Conservation (phyloP, 2,329 filamentous ascomycete genomes). For the Arachnopeziza araneosa region DNA sequence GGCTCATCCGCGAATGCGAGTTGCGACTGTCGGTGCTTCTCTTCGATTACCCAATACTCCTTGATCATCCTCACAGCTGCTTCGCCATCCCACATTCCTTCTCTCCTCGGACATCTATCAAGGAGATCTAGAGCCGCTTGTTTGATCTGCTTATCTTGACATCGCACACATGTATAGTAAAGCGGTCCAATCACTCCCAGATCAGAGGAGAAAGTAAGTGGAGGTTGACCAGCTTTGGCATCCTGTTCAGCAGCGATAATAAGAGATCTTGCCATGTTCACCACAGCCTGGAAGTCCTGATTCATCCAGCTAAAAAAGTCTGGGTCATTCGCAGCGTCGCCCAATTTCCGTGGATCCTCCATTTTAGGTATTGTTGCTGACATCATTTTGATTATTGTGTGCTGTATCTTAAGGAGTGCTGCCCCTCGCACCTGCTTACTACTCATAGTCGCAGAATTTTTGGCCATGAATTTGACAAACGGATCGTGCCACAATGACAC, state of each 20-base stretch:
- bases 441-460: constrained; percentile 15
- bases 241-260: constrained; percentile 24
- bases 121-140: constrained; percentile 22
- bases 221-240: constrained; percentile 16
- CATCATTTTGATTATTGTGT: constrained; percentile 22
- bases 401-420: constrained; percentile 28
- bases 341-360: constrained; percentile 13
- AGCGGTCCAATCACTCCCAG: constrained; percentile 26
- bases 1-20: not conserved
- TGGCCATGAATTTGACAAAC: constrained; percentile 18
- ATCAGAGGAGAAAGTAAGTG: constrained; percentile 26
- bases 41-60: constrained; percentile 24
- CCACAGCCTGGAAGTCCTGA: constrained; percentile 17
- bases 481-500: not conserved
- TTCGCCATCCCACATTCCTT: constrained; percentile 30
- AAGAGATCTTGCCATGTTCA: constrained; percentile 23
- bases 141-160: constrained; percentile 9
- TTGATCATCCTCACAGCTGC: constrained; percentile 15
- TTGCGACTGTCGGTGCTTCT: constrained; percentile 8
- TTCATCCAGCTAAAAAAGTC: constrained; percentile 11
- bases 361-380: constrained; percentile 9
- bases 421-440: constrained; percentile 26
- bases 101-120: constrained; percentile 20
- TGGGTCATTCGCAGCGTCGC: constrained; percentile 13
- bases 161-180: constrained; percentile 24